These are phyloP conservation scores for Clitopilus hobsonii DNA, from an alignment of 768 basidiomycete species.

Conservation along the genomic window DNA sequence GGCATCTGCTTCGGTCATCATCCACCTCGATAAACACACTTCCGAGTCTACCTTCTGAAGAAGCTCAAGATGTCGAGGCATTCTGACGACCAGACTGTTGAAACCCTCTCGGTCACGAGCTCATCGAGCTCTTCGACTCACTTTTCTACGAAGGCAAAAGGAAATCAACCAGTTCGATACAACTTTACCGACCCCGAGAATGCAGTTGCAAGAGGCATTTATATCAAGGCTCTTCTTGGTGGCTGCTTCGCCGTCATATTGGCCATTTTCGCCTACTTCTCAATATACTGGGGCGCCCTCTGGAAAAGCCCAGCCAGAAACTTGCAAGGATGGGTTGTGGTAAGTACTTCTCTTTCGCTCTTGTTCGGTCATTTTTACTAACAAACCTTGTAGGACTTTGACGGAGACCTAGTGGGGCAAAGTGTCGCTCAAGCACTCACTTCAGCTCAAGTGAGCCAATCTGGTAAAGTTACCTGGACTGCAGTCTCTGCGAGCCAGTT, in stretches of 20 bases:
- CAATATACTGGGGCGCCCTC: slow-evolving; percentile 51
- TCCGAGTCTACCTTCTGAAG: background rate
- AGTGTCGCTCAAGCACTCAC: slow-evolving; percentile 30
- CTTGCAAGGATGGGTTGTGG: slow-evolving; percentile 47
- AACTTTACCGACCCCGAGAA: slow-evolving; percentile 1
- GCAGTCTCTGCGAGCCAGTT: slow-evolving; percentile 33
- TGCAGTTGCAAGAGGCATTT: slow-evolving; percentile 8
- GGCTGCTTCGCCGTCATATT: slow-evolving; percentile 12
- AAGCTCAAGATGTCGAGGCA: too few relatives aligned
- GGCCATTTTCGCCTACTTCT: slow-evolving; percentile 36
- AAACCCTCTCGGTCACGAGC: background rate
- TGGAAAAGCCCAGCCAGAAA: slow-evolving; percentile 34
- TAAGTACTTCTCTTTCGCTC: slow-evolving; percentile 17
- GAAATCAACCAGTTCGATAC: background rate
- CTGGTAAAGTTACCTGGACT: slow-evolving; percentile 24
- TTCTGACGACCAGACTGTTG: background rate
- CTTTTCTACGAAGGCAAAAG: background rate
- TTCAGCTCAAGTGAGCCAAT: slow-evolving; percentile 21
- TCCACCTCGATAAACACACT: background rate
- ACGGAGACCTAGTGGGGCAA: slow-evolving; percentile 43
- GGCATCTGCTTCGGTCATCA: background rate
- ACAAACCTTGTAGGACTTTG: slow-evolving; percentile 44
- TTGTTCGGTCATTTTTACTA: background rate
- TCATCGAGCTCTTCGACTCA: background rate
- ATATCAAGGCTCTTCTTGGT: slow-evolving; percentile 9